Evolutionary conservation across 2,329 filamentous ascomycete genomes (phyloP).

Genomic region (Cercospora canescens): DNA sequence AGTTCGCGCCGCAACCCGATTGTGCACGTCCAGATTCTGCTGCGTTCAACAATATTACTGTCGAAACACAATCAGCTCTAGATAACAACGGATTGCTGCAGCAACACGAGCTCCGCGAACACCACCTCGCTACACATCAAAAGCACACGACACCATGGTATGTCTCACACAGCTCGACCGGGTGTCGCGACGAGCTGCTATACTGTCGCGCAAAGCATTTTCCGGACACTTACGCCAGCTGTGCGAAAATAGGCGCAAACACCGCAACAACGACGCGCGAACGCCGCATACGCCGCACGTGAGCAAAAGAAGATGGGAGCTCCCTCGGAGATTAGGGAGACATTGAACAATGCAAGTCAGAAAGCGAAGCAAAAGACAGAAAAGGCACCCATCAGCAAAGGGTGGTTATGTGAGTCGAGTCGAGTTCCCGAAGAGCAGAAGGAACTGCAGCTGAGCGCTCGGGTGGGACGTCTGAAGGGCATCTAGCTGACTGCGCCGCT

Average conservation of each 20-base stretch:
- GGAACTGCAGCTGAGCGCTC: too few species aligned
- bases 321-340: constrained; percentile 38
- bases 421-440: neutral
- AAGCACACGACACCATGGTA: constrained; percentile 11
- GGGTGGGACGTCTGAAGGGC: neutral
- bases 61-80: neutral
- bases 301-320: constrained; percentile 76
- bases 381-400: constrained; percentile 52
- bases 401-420: constrained; percentile 60
- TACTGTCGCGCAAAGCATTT: neutral
- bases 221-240: neutral
- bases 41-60: neutral
- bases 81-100: neutral
- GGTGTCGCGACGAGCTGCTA: neutral
- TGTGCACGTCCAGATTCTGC: neutral
- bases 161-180: neutral
- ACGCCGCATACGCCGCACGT: constrained; percentile 73
- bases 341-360: constrained; percentile 50
- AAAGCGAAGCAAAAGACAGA: constrained; percentile 41
- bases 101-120: neutral
- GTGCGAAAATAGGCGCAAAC: constrained; percentile 66
- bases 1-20: too few species aligned
- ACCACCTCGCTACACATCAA: neutral
- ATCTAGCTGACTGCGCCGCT: neutral
- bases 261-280: constrained; percentile 77